Conservation (phyloP, 1,139 yeast species). For the Barnettozyma hawaiiensis region DNA sequence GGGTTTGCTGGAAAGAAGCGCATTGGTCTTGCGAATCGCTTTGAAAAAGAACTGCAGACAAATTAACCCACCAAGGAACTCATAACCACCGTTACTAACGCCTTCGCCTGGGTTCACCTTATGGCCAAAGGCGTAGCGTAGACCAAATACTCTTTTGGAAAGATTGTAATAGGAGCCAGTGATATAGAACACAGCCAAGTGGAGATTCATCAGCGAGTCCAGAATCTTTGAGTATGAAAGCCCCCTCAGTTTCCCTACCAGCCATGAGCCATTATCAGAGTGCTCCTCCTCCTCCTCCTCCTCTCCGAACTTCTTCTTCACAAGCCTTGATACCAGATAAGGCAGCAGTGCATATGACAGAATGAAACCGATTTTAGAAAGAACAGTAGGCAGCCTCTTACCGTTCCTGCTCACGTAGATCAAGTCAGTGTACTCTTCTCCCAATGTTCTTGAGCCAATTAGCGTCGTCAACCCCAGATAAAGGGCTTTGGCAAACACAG, state of each 20-base stretch:
- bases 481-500: conserved; percentile 49
- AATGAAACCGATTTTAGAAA: conserved; percentile 47
- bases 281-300: conserved; percentile 23
- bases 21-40: conserved; percentile 19
- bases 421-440: conserved; percentile 91
- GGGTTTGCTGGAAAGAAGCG: conserved; percentile 4
- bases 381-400: conserved; percentile 41
- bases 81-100: conserved; percentile 55
- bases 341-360: conserved; percentile 54
- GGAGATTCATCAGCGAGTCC: conserved; percentile 55
- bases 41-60: conserved; percentile 54
- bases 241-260: conserved; percentile 5
- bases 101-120: conserved; percentile 42
- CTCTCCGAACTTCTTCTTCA: conserved; percentile 16
- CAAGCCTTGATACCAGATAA: conserved; percentile 36
- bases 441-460: conserved; percentile 73
- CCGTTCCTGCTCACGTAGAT: conserved; percentile 58
- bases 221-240: conserved; percentile 38
- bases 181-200: conserved; percentile 77
- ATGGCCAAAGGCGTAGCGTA: conserved; percentile 74
- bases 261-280: conserved; percentile 23
- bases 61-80: conserved; percentile 68
- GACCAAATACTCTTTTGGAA: conserved; percentile 70
- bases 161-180: conserved; percentile 75
- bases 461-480: conserved; percentile 71